phyloP scores from a whole-genome alignment of 345 rosid species.

The Mallotus nudiflorus region DNA sequence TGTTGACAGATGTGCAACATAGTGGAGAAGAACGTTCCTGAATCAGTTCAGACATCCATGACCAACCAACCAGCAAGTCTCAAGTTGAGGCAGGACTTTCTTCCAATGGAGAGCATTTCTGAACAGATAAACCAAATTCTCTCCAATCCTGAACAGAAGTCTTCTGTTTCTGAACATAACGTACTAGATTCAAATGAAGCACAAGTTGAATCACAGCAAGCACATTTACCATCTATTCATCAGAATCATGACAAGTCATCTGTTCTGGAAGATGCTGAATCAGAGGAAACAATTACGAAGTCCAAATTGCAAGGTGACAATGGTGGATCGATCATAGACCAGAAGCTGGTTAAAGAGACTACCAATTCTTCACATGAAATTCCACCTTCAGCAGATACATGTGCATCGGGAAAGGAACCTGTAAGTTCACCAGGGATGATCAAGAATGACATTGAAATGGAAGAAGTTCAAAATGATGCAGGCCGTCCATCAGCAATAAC shows the following conservation, averaged over 20 bases:
- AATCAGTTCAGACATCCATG: slow-evolving; percentile 38
- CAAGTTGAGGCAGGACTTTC: slow-evolving; percentile 54
- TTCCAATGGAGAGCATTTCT: slow-evolving; percentile 43
- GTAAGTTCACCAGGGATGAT: neutral
- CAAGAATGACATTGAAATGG: neutral
- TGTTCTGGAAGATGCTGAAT: slow-evolving; percentile 24
- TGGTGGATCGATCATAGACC: neutral
- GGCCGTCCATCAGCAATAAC: neutral
- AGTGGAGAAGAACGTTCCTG: slow-evolving; percentile 51
- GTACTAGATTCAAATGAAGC: slow-evolving; percentile 8
- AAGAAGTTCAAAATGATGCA: neutral
- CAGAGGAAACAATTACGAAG: slow-evolving; percentile 15
- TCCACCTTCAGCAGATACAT: slow-evolving; percentile 15
- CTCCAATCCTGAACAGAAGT: slow-evolving; percentile 24
- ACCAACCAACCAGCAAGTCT: slow-evolving; percentile 34
- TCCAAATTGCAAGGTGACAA: slow-evolving; percentile 6
- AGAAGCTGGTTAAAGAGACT: slow-evolving; percentile 4
- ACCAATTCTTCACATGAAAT: slow-evolving; percentile 2
- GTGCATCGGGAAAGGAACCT: slow-evolving; percentile 9
- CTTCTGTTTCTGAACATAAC: slow-evolving; percentile 23
- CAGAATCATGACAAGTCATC: slow-evolving; percentile 14
- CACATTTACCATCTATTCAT: slow-evolving; percentile 9
- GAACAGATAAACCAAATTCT: slow-evolving; percentile 49
- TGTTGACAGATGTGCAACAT: slow-evolving; percentile 59
- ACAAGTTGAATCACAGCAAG: slow-evolving; percentile 16